phyloP scores from a whole-genome alignment of 345 rosid genomes.

The sweet orange (Citrus sinensis) region DVS_A1.0 CM039161.1:24090501-24091000 shows the following conservation, averaged over 20 bases:
- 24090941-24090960: background rate
- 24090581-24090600: no score
- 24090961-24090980: background rate
- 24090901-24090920: background rate
- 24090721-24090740: conserved; percentile 70
- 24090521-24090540: background rate
- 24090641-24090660: conserved; percentile 75
- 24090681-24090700: conserved; percentile 78
- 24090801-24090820: conserved; percentile 20
- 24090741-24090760: conserved; percentile 57
- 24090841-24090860: conserved; percentile 10
- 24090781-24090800: conserved; percentile 3
- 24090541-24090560: background rate
- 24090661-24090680: conserved; percentile 62
- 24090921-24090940: background rate
- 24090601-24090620: conserved; percentile 25
- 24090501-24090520: conserved; percentile 60
- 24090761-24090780: conserved; percentile 70
- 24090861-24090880: background rate
- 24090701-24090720: conserved; percentile 71
- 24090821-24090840: conserved; percentile 15
- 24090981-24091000: background rate
- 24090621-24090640: conserved; percentile 77
- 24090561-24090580: background rate
- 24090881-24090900: background rate